Evolutionary conservation across 1,284 basidiomycete genomes (phyloP), one percentile per base, ranked within the genome.

Genomic region (Ustilago hordei): DNA sequence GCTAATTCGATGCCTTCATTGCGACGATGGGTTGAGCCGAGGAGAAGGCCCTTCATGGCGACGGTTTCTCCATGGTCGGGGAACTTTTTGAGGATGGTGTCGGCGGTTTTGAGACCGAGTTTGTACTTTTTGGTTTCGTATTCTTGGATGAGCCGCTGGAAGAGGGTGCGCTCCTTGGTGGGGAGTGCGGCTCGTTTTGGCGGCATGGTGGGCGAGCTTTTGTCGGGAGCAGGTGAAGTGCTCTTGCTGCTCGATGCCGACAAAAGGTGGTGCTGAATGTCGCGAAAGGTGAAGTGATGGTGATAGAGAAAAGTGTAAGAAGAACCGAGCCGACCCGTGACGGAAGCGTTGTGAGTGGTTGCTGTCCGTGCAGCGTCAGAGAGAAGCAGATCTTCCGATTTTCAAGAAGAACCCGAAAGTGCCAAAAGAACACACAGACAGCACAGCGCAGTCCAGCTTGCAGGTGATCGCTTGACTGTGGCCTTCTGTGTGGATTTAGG

Each of bases 111-210:
- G 81, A 94, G 89, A 43, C 92, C 95, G 82, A 94, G 93, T 84
- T 94, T 93, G 87, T 95, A 91, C 86, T 95, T 92, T 84, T 93
- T 91, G 31, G 91, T 90, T 87, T 99, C 96, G 87, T 99, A 99
- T 45, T 81, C 74, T 48, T 77, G 70, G 43, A 99, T 89, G 52
- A 98, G 88, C 81, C 95, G 93, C 79, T 92, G 92, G 90, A 98
- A 98, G 48, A 95, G 90, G 35, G 90, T 88, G 23, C 91, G 90
- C 88, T 98, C 95, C 87, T 95, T 96, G 36, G 91, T 90, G 1
- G 94, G 90, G 48, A 97, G 90, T 7, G 86, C 81, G 43, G 73
- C 75, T 48, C 69, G 68, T 58, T 81, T 82, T n/a, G 81, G 81
- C 71, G 81, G 81, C 81, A 81, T 81, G 38, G 2, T 64, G 39